Conservation (phyloP, 2,329 filamentous ascomycete genomes). For the Eurotiales sp. region DNA sequence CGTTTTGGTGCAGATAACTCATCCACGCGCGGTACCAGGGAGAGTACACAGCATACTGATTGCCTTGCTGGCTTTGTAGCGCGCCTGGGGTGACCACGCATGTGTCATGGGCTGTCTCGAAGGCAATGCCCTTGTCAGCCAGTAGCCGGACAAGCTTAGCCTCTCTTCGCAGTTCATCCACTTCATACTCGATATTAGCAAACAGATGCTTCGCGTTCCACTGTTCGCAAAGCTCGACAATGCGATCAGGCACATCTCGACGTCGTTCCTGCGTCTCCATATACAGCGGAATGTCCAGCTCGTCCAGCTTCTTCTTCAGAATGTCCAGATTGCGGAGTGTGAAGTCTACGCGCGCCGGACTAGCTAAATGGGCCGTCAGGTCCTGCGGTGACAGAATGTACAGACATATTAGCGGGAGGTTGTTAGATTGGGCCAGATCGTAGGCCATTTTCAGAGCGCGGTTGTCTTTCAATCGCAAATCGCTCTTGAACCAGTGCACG, state of each 20-base stretch:
- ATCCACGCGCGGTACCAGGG: conserved; percentile 81
- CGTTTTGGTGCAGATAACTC: conserved; percentile 65
- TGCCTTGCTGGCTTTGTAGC: conserved; percentile 64
- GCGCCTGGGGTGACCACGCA: conserved; percentile 75
- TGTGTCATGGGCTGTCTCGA: conserved; percentile 74
- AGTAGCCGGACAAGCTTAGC: conserved; percentile 60
- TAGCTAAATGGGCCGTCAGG: conserved; percentile 73
- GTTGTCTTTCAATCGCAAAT: conserved; percentile 72
- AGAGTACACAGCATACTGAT: conserved; percentile 77
- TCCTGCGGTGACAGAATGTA: conserved; percentile 82
- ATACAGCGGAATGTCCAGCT: conserved; percentile 72
- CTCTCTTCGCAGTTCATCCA: conserved; percentile 81
- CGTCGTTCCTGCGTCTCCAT: conserved; percentile 68
- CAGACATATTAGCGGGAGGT: conserved; percentile 68
- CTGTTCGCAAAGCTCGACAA: conserved; percentile 62
- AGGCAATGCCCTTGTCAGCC: conserved; percentile 60
- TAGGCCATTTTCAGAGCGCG: conserved; percentile 65
- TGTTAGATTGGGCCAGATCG: conserved; percentile 61
- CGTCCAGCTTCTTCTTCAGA: conserved; percentile 62
- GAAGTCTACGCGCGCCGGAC: conserved; percentile 73
- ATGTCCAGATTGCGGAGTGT: conserved; percentile 67
- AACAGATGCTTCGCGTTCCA: conserved; percentile 76
- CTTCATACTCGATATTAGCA: conserved; percentile 86
- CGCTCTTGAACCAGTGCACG: conserved; percentile 88
- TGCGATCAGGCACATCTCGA: conserved; percentile 55